Percentiles rank a stretch among this genome's conserved stretches.
Conservation (phyloP, 1,284 basidiomycete species). For the Heterobasidion annosum region DNA sequence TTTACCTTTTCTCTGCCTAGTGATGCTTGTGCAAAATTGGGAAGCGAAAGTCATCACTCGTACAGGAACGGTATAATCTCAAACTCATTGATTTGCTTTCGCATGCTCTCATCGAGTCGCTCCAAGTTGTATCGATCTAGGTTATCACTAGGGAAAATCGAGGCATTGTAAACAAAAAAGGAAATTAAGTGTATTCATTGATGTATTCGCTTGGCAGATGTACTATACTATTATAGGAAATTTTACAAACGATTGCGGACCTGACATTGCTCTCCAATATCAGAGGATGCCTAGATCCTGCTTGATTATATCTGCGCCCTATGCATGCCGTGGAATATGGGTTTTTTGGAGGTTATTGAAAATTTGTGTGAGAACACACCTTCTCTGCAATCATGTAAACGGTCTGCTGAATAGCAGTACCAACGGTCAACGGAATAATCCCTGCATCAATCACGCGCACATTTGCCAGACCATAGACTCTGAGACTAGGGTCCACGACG, state of each 20-base stretch:
- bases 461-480: background rate
- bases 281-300: background rate
- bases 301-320: background rate
- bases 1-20: too few species aligned
- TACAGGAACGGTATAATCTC: too few species aligned
- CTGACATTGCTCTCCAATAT: background rate
- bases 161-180: too few species aligned
- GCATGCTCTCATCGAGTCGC: too few species aligned
- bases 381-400: background rate
- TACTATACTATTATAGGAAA: background rate
- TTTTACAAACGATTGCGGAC: background rate
- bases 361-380: background rate
- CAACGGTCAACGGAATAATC: background rate
- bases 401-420: background rate
- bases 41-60: too few species aligned
- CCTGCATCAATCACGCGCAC: background rate
- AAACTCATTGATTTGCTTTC: too few species aligned
- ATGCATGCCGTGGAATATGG: background rate
- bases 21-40: too few species aligned
- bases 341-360: background rate
- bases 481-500: background rate
- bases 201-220: background rate
- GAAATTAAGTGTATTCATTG: too few species aligned
- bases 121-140: too few species aligned
- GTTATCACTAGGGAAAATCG: too few species aligned